Evolutionary conservation across 768 basidiomycete species (phyloP).

Genomic region (Hypsizygus marmoreus): DNA sequence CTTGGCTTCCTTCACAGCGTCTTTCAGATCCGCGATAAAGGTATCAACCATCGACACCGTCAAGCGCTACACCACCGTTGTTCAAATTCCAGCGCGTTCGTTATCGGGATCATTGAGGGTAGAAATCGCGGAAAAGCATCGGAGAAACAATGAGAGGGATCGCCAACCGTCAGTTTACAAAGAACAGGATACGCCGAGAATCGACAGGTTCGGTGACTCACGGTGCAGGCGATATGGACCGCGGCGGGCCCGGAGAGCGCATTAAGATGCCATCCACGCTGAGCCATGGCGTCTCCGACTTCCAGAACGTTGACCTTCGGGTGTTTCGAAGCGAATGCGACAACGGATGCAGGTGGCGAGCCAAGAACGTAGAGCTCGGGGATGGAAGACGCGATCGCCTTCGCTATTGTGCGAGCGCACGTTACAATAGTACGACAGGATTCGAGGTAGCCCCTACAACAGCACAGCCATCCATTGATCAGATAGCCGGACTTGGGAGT

Average conservation of each 20-base stretch:
- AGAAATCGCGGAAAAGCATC: neutral
- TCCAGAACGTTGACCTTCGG: constrained; percentile 73
- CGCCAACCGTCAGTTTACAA: constrained; percentile 1
- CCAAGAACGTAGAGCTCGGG: constrained; percentile 89
- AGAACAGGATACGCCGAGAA: neutral
- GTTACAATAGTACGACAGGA: constrained; percentile 85
- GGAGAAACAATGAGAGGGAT: constrained; percentile 7
- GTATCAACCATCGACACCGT: constrained; percentile 77
- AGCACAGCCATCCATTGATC: too few species aligned
- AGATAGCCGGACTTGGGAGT: too few species aligned
- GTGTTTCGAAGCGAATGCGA: constrained; percentile 79
- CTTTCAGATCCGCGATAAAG: constrained; percentile 84
- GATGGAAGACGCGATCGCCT: constrained; percentile 64
- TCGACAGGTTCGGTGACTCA: constrained; percentile 37
- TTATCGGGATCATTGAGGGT: too few species aligned
- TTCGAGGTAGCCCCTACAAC: constrained; percentile 80
- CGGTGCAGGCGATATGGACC: constrained; percentile 93
- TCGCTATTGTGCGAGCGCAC: constrained; percentile 69
- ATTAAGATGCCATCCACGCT: constrained; percentile 91
- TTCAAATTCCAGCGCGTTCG: too few species aligned
- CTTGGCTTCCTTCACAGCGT: constrained; percentile 73
- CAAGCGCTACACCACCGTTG: too few species aligned
- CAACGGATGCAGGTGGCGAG: constrained; percentile 85
- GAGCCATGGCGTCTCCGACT: constrained; percentile 87
- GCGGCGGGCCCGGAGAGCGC: constrained; percentile 77